Percentiles rank a stretch among this genome's conserved stretches.
Evolutionary conservation across 768 basidiomycete genomes (phyloP).

Genomic region (Lyophyllum shimeji): DNA sequence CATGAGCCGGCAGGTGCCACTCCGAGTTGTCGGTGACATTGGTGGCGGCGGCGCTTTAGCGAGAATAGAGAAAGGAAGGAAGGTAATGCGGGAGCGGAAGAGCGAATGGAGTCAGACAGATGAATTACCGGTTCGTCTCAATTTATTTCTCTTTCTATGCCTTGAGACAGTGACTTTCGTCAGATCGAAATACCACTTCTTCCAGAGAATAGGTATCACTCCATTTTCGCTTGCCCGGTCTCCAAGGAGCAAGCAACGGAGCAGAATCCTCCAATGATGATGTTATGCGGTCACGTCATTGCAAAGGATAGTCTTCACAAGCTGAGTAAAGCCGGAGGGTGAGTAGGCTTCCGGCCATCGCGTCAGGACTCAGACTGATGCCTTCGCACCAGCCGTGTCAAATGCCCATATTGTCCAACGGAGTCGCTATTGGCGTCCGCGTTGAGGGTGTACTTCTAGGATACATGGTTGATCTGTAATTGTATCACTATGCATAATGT

Average conservation of each 20-base stretch:
- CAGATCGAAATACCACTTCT: constrained; percentile 94
- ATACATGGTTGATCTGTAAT: neutral
- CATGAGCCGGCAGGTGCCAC: constrained; percentile 86
- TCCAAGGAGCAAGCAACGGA: constrained; percentile 96
- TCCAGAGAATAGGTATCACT: constrained; percentile 89
- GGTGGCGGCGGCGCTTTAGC: constrained; percentile 90
- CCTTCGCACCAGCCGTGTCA: constrained; percentile 65
- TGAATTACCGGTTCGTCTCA: constrained; percentile 74
- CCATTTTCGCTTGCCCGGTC: constrained; percentile 96
- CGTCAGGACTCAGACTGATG: neutral
- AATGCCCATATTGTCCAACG: constrained; percentile 94
- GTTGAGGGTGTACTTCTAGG: constrained; percentile 65
- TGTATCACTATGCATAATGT: neutral
- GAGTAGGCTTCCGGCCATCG: constrained; percentile 12
- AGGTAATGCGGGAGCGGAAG: constrained; percentile 90
- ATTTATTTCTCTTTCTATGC: neutral
- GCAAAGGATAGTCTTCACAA: constrained; percentile 90
- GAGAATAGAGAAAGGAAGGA: constrained; percentile 91
- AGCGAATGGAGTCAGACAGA: constrained; percentile 90
- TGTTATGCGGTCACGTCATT: constrained; percentile 94
- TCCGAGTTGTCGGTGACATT: constrained; percentile 89
- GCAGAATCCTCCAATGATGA: constrained; percentile 96
- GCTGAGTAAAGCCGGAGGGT: constrained; percentile 83
- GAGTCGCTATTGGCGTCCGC: constrained; percentile 64
- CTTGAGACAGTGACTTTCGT: neutral